phyloP scores from a whole-genome alignment of 2,329 filamentous ascomycete species.

The Dendrostoma leiphaemia region DNA sequence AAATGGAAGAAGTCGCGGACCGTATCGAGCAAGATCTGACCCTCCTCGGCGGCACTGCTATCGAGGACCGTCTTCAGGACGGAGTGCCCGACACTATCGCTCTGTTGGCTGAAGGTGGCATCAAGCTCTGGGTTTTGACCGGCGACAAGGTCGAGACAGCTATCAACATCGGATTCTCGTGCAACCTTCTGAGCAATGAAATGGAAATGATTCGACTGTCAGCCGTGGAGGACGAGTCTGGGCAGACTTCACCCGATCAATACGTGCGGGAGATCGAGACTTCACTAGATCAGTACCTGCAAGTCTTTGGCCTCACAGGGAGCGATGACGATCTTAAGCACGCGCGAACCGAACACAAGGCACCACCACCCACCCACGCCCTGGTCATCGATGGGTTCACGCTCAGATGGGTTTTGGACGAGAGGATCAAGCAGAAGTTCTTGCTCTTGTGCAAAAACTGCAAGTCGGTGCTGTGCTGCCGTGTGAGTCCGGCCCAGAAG shows the following conservation, averaged over 20 bases:
- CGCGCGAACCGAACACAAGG: constrained; percentile 79
- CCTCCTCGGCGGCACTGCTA: constrained; percentile 89
- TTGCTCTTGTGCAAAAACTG: constrained; percentile 94
- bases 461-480: constrained; percentile 92
- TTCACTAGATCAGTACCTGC: constrained; percentile 72
- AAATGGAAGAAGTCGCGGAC: constrained; percentile 85
- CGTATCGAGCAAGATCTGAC: constrained; percentile 86
- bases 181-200: constrained; percentile 93
- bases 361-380: constrained; percentile 84
- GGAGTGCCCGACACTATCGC: constrained; percentile 95
- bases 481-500: constrained; percentile 95
- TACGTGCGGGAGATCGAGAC: constrained; percentile 60
- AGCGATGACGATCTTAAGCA: constrained; percentile 79
- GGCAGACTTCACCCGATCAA: constrained; percentile 43
- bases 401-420: constrained; percentile 81
- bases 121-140: constrained; percentile 97
- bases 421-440: constrained; percentile 85
- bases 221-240: constrained; percentile 68
- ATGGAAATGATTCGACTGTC: constrained; percentile 96
- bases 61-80: constrained; percentile 95
- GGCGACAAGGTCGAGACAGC: constrained; percentile 99
- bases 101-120: constrained; percentile 85
- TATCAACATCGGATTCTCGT: constrained; percentile 99
- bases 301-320: constrained; percentile 74
- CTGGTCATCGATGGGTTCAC: constrained; percentile 95